A percentile compares a stretch with the other conserved stretches of the same genome.
Conservation (phyloP, 2,329 filamentous ascomycete genomes). For the Aureobasidium lini region DNA sequence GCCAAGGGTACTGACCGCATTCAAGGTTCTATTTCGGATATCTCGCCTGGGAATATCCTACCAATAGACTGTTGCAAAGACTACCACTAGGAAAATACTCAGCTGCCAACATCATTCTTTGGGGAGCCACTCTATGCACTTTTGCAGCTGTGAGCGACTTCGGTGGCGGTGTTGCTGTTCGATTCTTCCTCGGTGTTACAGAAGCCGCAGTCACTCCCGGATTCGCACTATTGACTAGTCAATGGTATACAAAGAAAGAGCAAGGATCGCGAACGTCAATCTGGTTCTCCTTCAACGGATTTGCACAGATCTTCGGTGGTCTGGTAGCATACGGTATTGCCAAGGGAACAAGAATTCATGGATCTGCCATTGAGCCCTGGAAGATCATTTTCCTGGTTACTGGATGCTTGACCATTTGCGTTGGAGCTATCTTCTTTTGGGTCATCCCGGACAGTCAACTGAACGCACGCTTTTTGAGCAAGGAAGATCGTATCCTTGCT, state of each 20-base stretch:
- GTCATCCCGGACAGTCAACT: conserved; percentile 52
- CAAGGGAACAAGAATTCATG: conserved; percentile 46
- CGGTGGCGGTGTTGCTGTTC: conserved; percentile 53
- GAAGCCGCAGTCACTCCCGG: conserved; percentile 63
- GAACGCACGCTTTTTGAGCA: conserved; percentile 55
- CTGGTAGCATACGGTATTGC: conserved; percentile 58
- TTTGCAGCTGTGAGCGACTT: conserved; percentile 57
- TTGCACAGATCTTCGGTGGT: conserved; percentile 57
- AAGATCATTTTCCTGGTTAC: conserved; percentile 49
- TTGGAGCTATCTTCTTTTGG: conserved; percentile 39
- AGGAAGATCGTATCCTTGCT: conserved; percentile 59
- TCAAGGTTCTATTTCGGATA: conserved; percentile 50
- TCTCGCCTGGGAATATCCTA: conserved; percentile 58
- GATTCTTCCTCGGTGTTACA: conserved; percentile 61
- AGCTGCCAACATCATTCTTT: conserved; percentile 55
- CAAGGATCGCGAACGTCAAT: conserved; percentile 56
- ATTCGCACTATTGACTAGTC: conserved; percentile 54
- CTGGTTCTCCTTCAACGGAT: conserved; percentile 64
- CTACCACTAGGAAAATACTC: conserved; percentile 61
- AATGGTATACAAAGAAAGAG: conserved; percentile 67
- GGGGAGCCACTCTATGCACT: conserved; percentile 54
- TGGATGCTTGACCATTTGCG: conserved; percentile 34
- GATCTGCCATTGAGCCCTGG: conserved; percentile 55
- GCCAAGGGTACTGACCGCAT: too few species aligned
- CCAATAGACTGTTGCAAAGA: conserved; percentile 55